These are phyloP conservation scores for Thielaviopsis ethacetica DNA, from an alignment of 2,329 filamentous ascomycete species.

Conservation along the genomic window DNA sequence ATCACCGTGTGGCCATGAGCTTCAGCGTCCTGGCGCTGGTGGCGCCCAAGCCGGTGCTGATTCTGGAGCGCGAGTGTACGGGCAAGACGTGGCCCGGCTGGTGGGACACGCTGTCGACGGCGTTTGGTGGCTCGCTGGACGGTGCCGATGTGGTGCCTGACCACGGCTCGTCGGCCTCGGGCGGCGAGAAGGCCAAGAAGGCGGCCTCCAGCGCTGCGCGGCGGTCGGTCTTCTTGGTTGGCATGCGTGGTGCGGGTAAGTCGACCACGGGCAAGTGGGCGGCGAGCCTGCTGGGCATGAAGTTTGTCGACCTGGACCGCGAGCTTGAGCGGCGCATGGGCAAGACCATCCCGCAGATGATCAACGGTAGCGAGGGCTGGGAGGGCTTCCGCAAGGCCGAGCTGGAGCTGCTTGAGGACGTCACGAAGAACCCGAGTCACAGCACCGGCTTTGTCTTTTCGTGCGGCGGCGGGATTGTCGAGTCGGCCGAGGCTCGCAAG, in stretches of 20 bases:
- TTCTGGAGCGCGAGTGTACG: conserved; percentile 81
- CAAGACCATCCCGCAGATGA: conserved; percentile 72
- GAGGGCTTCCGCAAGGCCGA: conserved; percentile 74
- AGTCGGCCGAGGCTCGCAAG: conserved; percentile 63
- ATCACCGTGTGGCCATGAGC: conserved; percentile 96
- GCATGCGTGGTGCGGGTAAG: conserved; percentile 94
- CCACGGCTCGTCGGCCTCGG: conserved; percentile 11
- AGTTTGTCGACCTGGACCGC: conserved; percentile 73
- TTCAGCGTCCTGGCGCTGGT: conserved; percentile 76
- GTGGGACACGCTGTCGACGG: conserved; percentile 78
- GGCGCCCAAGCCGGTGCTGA: conserved; percentile 53
- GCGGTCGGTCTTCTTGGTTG: conserved; percentile 77
- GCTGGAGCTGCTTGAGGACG: conserved; percentile 52
- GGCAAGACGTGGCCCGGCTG: conserved; percentile 98
- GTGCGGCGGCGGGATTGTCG: conserved; percentile 86
- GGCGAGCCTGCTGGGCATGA: conserved; percentile 54
- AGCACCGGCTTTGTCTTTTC: conserved; percentile 69
- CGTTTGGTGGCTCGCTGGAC: conserved; percentile 23
- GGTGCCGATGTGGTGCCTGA: conserved; percentile 43
- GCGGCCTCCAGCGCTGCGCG: conserved; percentile 15
- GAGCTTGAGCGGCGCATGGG: conserved; percentile 63
- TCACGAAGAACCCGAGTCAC: conserved; percentile 50
- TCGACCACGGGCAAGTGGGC: conserved; percentile 86
- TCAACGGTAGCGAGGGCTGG: conserved; percentile 60
- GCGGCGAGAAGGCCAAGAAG: background rate